phyloP scores from a whole-genome alignment of 1,139 yeast species.

The Saccharomyces hybrid region DNA sequence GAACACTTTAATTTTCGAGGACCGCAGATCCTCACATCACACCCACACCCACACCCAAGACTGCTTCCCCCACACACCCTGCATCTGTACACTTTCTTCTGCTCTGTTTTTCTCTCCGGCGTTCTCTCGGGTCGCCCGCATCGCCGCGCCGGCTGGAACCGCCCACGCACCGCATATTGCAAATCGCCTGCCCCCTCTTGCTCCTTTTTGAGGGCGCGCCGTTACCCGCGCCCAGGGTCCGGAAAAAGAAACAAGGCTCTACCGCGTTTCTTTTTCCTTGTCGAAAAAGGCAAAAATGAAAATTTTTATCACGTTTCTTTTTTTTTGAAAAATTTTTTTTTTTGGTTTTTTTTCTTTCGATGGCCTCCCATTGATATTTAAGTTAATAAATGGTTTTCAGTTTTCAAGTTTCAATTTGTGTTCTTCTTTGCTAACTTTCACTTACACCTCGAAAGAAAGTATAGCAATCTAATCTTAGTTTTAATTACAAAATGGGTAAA shows the following conservation, averaged over 20 bases:
- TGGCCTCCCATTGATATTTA: conserved; percentile 1
- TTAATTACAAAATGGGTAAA: conserved; percentile 48
- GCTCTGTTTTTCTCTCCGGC: neutral
- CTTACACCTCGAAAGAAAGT: neutral
- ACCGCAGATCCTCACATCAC: neutral
- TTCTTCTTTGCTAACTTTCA: neutral
- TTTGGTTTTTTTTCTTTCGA: neutral
- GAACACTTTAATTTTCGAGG: neutral
- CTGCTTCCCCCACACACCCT: neutral
- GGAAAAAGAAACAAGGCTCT: neutral
- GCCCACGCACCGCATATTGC: neutral
- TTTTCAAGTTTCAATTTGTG: neutral
- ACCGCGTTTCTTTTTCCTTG: neutral
- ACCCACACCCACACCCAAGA: too few relatives aligned
- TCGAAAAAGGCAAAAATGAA: neutral
- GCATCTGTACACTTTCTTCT: neutral
- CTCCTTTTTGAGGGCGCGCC: neutral
- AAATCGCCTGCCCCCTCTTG: neutral
- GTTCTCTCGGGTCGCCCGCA: neutral
- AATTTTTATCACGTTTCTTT: neutral
- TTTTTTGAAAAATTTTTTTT: conserved; percentile 3
- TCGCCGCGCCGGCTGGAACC: neutral
- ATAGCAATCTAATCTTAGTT: neutral
- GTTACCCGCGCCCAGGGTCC: neutral
- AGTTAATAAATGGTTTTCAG: neutral